Conservation (phyloP, 768 basidiomycete species). For the Kwoniella europaea region DNA sequence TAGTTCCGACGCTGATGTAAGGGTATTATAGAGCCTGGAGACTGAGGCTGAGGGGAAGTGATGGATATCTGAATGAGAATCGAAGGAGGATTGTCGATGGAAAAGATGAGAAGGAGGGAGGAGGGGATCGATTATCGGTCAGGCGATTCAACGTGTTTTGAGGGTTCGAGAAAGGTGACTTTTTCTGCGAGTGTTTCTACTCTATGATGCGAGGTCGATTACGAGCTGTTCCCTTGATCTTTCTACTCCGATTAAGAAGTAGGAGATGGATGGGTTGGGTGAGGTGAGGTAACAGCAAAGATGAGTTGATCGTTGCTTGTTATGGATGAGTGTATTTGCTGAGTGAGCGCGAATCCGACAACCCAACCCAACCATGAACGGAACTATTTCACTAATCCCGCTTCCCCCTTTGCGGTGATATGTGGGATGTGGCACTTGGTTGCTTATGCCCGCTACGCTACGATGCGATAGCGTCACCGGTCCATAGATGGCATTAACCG, state of each 20-base stretch:
- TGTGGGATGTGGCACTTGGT: not conserved
- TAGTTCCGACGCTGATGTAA: not conserved
- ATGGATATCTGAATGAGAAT: slow-evolving; percentile 7
- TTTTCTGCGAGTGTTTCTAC: not conserved
- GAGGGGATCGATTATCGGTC: not conserved
- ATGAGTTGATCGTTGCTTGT: slow-evolving; percentile 1
- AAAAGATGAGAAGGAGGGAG: not conserved
- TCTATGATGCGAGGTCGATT: not conserved
- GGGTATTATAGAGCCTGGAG: not conserved
- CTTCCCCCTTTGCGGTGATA: not conserved
- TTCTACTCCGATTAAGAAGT: slow-evolving; percentile 27
- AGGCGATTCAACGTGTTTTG: slow-evolving; percentile 15
- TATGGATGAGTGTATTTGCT: slow-evolving; percentile 9
- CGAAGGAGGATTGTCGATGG: not conserved
- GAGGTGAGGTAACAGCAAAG: not conserved
- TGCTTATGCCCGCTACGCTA: not conserved
- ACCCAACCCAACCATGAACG: not conserved
- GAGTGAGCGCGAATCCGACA: slow-evolving; percentile 16
- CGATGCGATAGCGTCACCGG: slow-evolving; percentile 2
- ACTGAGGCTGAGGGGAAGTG: not conserved
- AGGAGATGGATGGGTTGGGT: slow-evolving; percentile 22
- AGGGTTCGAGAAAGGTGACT: not conserved
- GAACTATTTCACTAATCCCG: not conserved
- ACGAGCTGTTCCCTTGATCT: slow-evolving; percentile 17
- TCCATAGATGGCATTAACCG: not conserved